Evolutionary conservation across 2,329 filamentous ascomycete species (phyloP), one percentile per base, ranked within the genome.

Genomic region (Chaetomium sp.): DNA sequence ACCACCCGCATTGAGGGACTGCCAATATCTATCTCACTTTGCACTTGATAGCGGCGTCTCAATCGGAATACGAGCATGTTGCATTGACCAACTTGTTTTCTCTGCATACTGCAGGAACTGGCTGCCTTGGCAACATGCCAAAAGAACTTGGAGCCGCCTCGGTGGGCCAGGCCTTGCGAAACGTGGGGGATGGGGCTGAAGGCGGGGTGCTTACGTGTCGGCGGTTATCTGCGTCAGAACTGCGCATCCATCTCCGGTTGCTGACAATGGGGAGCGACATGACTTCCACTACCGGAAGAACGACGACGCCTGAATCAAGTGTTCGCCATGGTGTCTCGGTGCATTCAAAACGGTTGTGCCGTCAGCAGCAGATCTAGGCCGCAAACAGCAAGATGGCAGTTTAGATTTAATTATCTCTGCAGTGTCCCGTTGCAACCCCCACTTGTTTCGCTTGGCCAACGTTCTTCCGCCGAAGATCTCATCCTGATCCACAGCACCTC

Each of bases 401-500:
- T 12, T 13, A 7, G 38, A 42, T 42, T 42, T 42, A 42, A 29
- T 12, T 29, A 23, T 42, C 29, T 29, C 47, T 9, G 47, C 29
- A 61, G 42, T 57, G 51, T 35, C 12, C 42, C 53, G 19, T 49
- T 45, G 59, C 53, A 38, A 38, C 45, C 62, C 62, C 62, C 56
- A 64, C 62, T 9, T 47, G 35, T 47, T 59, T 33, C 27, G 33
- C 27, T 25, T 47, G 49, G 58, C 58, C 58, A 61, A 53, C 49
- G 16, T 29, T 4, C 25, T 54, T 54, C 58, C 19, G 45, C 19
- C 3, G 27, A 29, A 3, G 27, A 29, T 29, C 6, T 53, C 60
- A 38, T 31, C 33, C 4, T 54, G 62, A 67, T 64, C 66, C 64
- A 51, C 63, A 54, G 55, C 49, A 27, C 19, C 38, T 62, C 49